Evolutionary conservation across 164 flowering plant genomes (phyloP), one percentile per base, ranked within the genome.

Genomic region (Aristolochia californica): DNA sequence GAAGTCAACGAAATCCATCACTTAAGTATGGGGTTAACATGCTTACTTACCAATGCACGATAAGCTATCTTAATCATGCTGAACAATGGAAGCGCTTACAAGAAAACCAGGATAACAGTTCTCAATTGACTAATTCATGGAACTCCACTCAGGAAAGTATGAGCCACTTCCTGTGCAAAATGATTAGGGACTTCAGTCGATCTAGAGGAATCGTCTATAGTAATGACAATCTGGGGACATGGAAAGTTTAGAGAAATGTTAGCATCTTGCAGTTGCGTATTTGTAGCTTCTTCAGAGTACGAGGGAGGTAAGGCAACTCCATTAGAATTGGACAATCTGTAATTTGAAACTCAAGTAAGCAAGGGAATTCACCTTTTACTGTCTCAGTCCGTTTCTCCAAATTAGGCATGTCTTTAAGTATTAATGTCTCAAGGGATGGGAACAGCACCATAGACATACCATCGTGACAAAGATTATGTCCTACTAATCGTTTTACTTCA

Each of bases 381-480:
- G 5, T n/a, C 5, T 20, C n/a, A 1, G 18, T 16, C 49, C 16
- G 15, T n/a, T 47, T 20, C n/a, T 44, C 49, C 17, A 16, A 47
- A 7, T 47, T 47, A 5, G 49, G 49, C 49, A 47, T 16, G 49
- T 47, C 49, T 20, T 16, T 16, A 4, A 47, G 20, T 11, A 47
- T 47, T 47, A 47, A n/a, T 47, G 49, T 47, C 49, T 16, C n/a
- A 5, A 47, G 49, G n/a, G 49, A 47, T 47, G 49, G 49, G 18
- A 47, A 47, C 1, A 17, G 20, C 20, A 5, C 20, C n/a, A 17
- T 4, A 16, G 4, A 9, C 5, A 5, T 1, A 47, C 8, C 20
- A 5, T 12, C 49, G 1, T 20, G 5, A 47, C 49, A 13, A 47
- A 47, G 20, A 16, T 47, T 20, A 0, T 16, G 49, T 5, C 49